Evolutionary conservation across 805 yeast genomes (phyloP).

Genomic region (Schwanniomyces yamadae): DNA sequence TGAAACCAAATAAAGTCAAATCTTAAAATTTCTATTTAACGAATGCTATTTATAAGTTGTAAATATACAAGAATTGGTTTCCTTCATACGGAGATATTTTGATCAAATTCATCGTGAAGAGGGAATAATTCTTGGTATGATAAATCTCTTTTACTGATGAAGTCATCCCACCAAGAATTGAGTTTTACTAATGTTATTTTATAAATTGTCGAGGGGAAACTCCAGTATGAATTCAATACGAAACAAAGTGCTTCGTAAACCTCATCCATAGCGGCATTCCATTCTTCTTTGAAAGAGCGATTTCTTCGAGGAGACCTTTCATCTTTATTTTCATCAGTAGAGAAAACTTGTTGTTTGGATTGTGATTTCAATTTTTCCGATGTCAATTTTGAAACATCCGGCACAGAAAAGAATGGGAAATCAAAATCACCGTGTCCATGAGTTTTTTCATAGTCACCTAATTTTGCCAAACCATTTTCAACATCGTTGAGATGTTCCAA

Average conservation of each 20-base stretch:
- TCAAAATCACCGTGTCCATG: conserved; percentile 27
- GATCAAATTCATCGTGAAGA: conserved; percentile 6
- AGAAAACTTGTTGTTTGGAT: not conserved
- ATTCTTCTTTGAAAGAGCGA: conserved; percentile 36
- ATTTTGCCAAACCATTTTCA: conserved; percentile 35
- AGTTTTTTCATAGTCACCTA: conserved; percentile 40
- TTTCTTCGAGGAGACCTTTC: not conserved
- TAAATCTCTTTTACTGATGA: conserved; percentile 53
- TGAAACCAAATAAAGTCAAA: too few relatives aligned
- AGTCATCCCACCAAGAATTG: conserved; percentile 66
- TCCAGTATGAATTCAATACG: conserved; percentile 61
- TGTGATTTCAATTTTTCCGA: not conserved
- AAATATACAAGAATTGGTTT: too few relatives aligned
- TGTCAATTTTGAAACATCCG: not conserved
- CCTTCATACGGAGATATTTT: conserved; percentile 1
- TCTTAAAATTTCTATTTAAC: too few relatives aligned
- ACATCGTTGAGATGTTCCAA: conserved; percentile 40
- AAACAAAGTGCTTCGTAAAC: conserved; percentile 63
- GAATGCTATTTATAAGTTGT: too few relatives aligned
- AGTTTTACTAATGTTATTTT: conserved; percentile 48
- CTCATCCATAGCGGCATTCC: conserved; percentile 49
- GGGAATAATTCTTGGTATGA: conserved; percentile 4
- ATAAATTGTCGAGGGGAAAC: conserved; percentile 65
- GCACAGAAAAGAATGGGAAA: conserved; percentile 33
- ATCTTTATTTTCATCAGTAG: not conserved